A percentile compares a stretch with the other conserved stretches of the same genome.
These are phyloP conservation scores for Citrus trifoliata DNA, from an alignment of 345 rosid genomes.

Conservation along the genomic window DNA sequence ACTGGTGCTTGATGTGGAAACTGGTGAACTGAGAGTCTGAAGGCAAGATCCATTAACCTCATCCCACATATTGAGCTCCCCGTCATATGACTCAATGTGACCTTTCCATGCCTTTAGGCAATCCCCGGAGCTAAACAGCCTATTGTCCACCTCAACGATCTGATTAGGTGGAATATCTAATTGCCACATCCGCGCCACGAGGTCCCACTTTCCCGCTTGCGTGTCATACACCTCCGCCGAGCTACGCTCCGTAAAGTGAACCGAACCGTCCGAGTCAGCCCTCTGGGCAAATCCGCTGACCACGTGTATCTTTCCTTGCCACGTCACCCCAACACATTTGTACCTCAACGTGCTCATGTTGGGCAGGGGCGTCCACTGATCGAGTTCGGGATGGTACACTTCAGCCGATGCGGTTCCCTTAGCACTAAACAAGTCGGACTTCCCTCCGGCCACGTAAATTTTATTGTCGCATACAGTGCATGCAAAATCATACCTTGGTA, in stretches of 20 bases:
- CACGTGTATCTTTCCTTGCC: conserved; percentile 47
- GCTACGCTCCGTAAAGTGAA: conserved; percentile 43
- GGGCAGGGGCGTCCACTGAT: conserved; percentile 38
- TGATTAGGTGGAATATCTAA: conserved; percentile 60
- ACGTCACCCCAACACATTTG: conserved; percentile 50
- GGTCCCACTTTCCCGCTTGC: conserved; percentile 30
- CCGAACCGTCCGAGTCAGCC: conserved; percentile 20
- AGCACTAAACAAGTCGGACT: conserved; percentile 23
- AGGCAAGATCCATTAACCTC: conserved; percentile 44
- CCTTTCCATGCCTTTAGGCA: conserved; percentile 63
- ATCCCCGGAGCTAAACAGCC: conserved; percentile 56
- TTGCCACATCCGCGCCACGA: conserved; percentile 58
- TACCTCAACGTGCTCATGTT: conserved; percentile 40
- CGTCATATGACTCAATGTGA: conserved; percentile 45
- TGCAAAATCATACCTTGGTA: conserved; percentile 45
- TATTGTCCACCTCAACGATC: conserved; percentile 34
- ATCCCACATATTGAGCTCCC: conserved; percentile 42
- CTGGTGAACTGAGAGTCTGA: conserved; percentile 19
- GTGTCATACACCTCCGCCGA: conserved; percentile 50
- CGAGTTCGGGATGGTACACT: conserved; percentile 29
- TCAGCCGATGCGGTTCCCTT: conserved; percentile 36
- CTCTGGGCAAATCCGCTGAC: conserved; percentile 44
- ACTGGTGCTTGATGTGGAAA: conserved; percentile 1
- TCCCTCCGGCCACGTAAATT: conserved; percentile 53
- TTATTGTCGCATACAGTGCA: conserved; percentile 31